phyloP scores from a whole-genome alignment of 306 rosid genomes.

The Acacia crassicarpa region DNA sequence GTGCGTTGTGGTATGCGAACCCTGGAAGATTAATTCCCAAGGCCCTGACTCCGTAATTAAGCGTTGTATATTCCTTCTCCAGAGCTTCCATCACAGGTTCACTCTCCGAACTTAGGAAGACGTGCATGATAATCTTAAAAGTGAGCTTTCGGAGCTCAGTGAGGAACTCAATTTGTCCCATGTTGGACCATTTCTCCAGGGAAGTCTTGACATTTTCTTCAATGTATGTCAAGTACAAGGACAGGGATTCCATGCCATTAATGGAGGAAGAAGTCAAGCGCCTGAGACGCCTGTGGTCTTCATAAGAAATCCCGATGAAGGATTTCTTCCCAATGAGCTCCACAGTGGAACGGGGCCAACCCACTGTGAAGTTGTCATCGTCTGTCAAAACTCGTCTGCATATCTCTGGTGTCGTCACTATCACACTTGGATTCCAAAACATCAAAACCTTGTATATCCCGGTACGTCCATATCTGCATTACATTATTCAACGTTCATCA shows the following conservation, averaged over 20 bases:
- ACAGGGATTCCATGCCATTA: constrained; percentile 74
- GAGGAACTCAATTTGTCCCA: constrained; percentile 74
- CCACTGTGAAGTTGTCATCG: constrained; percentile 65
- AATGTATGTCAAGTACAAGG: constrained; percentile 63
- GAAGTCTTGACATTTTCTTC: constrained; percentile 54
- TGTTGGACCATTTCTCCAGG: constrained; percentile 68
- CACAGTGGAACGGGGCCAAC: constrained; percentile 81
- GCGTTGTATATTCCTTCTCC: constrained; percentile 74
- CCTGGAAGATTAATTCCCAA: constrained; percentile 88
- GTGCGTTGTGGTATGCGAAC: constrained; percentile 79
- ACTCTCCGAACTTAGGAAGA: constrained; percentile 80
- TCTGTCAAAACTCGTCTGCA: constrained; percentile 73
- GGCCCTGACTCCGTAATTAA: constrained; percentile 84
- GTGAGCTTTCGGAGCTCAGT: constrained; percentile 70
- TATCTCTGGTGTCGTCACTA: constrained; percentile 71
- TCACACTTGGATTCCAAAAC: constrained; percentile 83
- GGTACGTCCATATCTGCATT: constrained; percentile 60
- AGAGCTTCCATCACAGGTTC: constrained; percentile 63
- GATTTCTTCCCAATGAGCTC: constrained; percentile 81
- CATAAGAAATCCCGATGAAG: constrained; percentile 56
- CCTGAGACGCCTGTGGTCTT: constrained; percentile 86
- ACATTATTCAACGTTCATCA: not conserved
- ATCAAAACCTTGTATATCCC: constrained; percentile 81
- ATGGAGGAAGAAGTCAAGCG: constrained; percentile 79
- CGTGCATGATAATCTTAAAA: constrained; percentile 75